Evolutionary conservation across 129 eudicot genomes (phyloP).

Genomic region (Artemisia annua): DNA sequence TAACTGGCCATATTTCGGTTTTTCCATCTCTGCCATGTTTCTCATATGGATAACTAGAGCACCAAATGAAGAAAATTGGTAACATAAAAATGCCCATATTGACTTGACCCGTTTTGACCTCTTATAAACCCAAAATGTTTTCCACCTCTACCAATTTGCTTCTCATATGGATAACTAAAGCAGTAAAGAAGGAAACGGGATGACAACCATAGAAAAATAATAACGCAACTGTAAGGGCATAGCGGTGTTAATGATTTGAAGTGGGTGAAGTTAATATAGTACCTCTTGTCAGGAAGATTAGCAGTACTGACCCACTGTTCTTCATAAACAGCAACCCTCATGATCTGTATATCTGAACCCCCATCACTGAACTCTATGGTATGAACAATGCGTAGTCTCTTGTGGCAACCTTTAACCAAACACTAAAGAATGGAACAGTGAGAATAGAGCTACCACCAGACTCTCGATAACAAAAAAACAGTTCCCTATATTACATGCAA

Average conservation of each 20-base stretch:
- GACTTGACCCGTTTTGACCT: no score
- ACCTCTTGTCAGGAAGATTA: conserved; percentile 79
- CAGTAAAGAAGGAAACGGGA: neutral
- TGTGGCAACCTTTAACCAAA: conserved; percentile 99
- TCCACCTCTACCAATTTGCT: neutral
- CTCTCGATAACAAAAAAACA: neutral
- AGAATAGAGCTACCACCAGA: conserved; percentile 21
- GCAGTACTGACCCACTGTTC: conserved; percentile 95
- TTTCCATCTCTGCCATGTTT: neutral
- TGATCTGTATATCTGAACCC: conserved; percentile 88
- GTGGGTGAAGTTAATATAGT: conserved; percentile 11
- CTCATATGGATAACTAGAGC: neutral
- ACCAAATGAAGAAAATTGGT: neutral
- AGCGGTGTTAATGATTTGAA: neutral
- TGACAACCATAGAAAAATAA: neutral
- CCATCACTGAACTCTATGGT: conserved; percentile 96
- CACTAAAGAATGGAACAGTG: conserved; percentile 54
- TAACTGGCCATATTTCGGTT: no score
- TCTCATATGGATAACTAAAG: neutral
- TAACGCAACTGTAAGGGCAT: neutral
- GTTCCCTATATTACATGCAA: no score
- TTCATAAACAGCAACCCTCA: conserved; percentile 96
- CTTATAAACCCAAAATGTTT: no score
- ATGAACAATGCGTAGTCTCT: conserved; percentile 91
- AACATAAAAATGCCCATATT: no score